These are phyloP conservation scores for Ilex paraguariensis DNA, from an alignment of 305 asterid genomes.

Conservation along the genomic window DNA sequence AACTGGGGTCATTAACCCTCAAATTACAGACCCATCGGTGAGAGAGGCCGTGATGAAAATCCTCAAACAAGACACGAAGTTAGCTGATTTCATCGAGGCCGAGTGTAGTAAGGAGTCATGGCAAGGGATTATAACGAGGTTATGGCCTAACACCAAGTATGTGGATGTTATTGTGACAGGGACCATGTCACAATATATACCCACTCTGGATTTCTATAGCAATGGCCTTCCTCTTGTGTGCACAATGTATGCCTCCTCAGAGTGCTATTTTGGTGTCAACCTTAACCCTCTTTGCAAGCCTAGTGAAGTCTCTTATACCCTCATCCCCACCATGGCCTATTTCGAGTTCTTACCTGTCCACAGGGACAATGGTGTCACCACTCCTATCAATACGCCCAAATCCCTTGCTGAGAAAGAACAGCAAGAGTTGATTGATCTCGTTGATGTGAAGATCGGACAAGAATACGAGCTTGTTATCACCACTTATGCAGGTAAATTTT, in stretches of 20 bases:
- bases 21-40: constrained; percentile 12
- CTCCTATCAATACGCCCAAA: constrained; percentile 40
- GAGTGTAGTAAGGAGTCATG: constrained; percentile 18
- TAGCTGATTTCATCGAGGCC: constrained; percentile 16
- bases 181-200: constrained; percentile 19
- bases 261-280: constrained; percentile 9
- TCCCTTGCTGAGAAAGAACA: constrained; percentile 60
- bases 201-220: constrained; percentile 15
- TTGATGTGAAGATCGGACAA: constrained; percentile 64
- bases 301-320: constrained; percentile 10
- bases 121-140: constrained; percentile 21
- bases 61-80: constrained; percentile 13
- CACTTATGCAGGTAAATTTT: constrained; percentile 66
- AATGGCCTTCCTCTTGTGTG: constrained; percentile 13
- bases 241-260: constrained; percentile 9
- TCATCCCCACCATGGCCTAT: constrained; percentile 13
- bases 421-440: constrained; percentile 62
- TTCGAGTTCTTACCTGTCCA: constrained; percentile 16
- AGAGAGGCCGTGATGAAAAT: constrained; percentile 10
- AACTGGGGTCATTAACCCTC: constrained; percentile 10
- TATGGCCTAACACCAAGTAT: constrained; percentile 15
- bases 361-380: constrained; percentile 9
- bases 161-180: constrained; percentile 14
- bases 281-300: constrained; percentile 12
- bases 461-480: constrained; percentile 92